Conservation (phyloP, 2,329 filamentous ascomycete genomes). For the Elsinoe australis region DNA sequence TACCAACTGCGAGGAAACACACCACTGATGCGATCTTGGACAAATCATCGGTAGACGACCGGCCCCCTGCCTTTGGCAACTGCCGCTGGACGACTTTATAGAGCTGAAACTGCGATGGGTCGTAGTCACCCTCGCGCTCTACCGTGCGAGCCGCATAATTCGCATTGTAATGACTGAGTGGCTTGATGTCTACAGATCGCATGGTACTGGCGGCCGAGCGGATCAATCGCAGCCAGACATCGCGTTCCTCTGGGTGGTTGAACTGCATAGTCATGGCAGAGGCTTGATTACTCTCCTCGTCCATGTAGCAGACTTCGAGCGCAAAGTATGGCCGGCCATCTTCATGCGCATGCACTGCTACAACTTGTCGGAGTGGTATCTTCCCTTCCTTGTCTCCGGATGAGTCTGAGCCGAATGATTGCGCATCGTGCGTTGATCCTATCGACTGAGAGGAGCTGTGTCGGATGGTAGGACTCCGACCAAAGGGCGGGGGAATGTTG, state of each 20-base stretch:
- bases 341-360: constrained; percentile 59
- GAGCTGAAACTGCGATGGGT: constrained; percentile 58
- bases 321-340: constrained; percentile 60
- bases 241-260: constrained; percentile 55
- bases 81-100: constrained; percentile 61
- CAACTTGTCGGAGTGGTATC: constrained; percentile 57
- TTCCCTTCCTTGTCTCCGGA: constrained; percentile 49
- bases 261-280: constrained; percentile 59
- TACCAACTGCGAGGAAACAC: constrained; percentile 61
- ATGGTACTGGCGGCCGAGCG: constrained; percentile 52
- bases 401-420: constrained; percentile 43
- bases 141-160: constrained; percentile 56
- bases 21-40: constrained; percentile 57
- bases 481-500: constrained; percentile 30
- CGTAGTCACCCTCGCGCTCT: constrained; percentile 61
- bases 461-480: constrained; percentile 41
- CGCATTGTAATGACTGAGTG: constrained; percentile 52
- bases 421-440: constrained; percentile 54
- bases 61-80: constrained; percentile 45
- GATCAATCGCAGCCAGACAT: constrained; percentile 57
- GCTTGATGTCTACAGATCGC: constrained; percentile 44
- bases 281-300: constrained; percentile 55
- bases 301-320: constrained; percentile 60
- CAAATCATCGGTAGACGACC: constrained; percentile 58
- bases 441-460: constrained; percentile 53